These are phyloP conservation scores for Leptographium galeiforme DNA, from an alignment of 2,329 filamentous ascomycete species.

Conservation along the genomic window DNA sequence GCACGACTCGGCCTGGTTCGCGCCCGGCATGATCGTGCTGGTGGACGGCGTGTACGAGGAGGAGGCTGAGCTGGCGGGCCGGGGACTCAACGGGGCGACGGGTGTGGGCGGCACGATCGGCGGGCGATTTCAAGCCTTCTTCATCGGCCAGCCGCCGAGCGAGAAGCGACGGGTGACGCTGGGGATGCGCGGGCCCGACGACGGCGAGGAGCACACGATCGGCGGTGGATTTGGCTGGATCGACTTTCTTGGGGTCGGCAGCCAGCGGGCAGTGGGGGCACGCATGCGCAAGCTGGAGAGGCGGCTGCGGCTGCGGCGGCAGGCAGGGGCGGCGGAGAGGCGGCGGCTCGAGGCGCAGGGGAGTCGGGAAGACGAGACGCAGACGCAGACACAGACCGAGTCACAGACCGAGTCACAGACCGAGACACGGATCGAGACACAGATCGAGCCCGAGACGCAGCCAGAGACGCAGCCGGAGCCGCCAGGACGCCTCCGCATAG, in stretches of 20 bases:
- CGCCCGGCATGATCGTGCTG: slow-evolving; percentile 89
- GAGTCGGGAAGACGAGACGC: not conserved
- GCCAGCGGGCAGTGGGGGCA: slow-evolving; percentile 67
- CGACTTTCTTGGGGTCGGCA: slow-evolving; percentile 85
- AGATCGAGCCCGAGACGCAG: not conserved
- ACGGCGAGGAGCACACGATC: slow-evolving; percentile 46
- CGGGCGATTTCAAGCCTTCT: slow-evolving; percentile 83
- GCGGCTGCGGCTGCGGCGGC: slow-evolving; percentile 39
- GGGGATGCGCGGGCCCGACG: slow-evolving; percentile 50
- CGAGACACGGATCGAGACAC: slow-evolving; percentile 12
- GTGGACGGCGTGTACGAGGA: slow-evolving; percentile 96
- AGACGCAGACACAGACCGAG: slow-evolving; percentile 11
- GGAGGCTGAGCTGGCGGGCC: slow-evolving; percentile 59
- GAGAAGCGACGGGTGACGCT: slow-evolving; percentile 72
- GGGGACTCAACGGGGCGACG: slow-evolving; percentile 58
- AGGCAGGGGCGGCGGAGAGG: not conserved
- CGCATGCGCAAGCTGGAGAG: slow-evolving; percentile 74
- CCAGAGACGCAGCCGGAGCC: slow-evolving; percentile 3
- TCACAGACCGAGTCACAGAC: slow-evolving; percentile 7
- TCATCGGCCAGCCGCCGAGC: slow-evolving; percentile 81
- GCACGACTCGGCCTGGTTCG: slow-evolving; percentile 79
- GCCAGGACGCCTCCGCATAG: slow-evolving; percentile 37
- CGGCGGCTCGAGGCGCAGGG: slow-evolving; percentile 11
- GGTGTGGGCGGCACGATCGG: slow-evolving; percentile 84
- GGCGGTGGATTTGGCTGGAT: slow-evolving; percentile 91